Percentiles rank a stretch among this genome's conserved stretches.
Conservation (phyloP, 352 stramenopile genomes). For the Elongisporangium undulatum region DNA sequence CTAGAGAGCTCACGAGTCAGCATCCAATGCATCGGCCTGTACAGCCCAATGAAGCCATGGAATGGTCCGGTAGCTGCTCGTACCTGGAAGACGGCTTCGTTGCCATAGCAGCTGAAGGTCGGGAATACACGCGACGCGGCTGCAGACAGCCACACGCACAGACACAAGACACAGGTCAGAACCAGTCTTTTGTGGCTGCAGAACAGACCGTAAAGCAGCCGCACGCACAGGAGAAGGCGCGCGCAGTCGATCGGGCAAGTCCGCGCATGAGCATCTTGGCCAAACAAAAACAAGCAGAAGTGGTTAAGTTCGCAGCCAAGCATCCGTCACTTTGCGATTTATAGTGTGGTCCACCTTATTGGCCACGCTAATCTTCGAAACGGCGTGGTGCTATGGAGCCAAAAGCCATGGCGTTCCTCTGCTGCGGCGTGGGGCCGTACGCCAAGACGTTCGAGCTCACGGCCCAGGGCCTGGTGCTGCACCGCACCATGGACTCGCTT, state of each 20-base stretch:
- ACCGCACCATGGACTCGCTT: conserved; percentile 37
- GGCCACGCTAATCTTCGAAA: neutral
- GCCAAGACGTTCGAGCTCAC: conserved; percentile 63
- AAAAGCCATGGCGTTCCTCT: conserved; percentile 35
- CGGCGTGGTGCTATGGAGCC: neutral
- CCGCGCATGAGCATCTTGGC: conserved; percentile 4
- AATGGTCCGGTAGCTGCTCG: no score
- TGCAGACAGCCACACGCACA: conserved; percentile 6
- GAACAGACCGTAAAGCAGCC: no score
- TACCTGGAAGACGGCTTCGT: conserved; percentile 67
- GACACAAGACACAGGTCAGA: neutral
- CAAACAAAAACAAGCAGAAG: neutral
- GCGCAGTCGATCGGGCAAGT: neutral
- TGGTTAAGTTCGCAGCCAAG: neutral
- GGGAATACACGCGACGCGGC: conserved; percentile 65
- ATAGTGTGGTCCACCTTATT: neutral
- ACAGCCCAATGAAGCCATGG: neutral
- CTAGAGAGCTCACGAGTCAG: neutral
- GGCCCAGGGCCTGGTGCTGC: conserved; percentile 38
- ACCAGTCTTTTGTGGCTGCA: neutral
- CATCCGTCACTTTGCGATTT: conserved; percentile 1
- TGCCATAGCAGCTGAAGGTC: conserved; percentile 70
- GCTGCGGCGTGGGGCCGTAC: conserved; percentile 41
- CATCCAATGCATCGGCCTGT: neutral
- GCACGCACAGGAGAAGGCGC: conserved; percentile 27